Evolutionary conservation across 2,329 filamentous ascomycete genomes (phyloP).

Genomic region (Aspergillus spinulosporus): DNA sequence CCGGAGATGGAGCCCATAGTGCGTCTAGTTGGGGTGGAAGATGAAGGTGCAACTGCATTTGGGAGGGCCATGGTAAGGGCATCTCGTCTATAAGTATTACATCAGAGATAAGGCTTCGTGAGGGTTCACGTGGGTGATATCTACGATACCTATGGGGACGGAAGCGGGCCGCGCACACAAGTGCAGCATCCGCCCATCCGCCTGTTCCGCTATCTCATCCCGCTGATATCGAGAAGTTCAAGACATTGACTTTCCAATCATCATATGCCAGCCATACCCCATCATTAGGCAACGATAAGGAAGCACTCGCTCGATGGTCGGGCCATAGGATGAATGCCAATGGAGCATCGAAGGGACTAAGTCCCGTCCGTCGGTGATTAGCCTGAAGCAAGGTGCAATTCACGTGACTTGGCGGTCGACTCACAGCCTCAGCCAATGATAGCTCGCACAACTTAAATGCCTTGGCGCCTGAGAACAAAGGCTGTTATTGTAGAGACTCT

Average conservation of each 20-base stretch:
- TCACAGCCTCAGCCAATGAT: too few species aligned
- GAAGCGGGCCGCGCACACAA: constrained; percentile 5
- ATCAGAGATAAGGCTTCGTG: background rate
- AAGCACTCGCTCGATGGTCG: too few species aligned
- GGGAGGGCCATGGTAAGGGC: background rate
- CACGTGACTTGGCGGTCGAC: too few species aligned
- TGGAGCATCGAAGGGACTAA: too few species aligned
- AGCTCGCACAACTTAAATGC: too few species aligned
- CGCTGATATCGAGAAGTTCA: background rate
- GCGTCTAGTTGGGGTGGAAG: background rate
- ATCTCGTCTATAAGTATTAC: background rate
- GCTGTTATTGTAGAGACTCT: too few species aligned
- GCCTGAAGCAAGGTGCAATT: too few species aligned
- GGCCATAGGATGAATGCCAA: too few species aligned
- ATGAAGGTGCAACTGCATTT: background rate
- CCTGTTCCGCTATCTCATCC: constrained; percentile 4
- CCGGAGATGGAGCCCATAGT: constrained; percentile 21
- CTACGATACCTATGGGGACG: background rate
- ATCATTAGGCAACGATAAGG: too few species aligned
- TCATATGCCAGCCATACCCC: background rate
- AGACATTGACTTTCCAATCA: background rate
- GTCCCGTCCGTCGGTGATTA: too few species aligned
- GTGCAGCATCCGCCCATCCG: constrained; percentile 4
- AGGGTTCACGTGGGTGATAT: background rate
- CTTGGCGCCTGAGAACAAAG: too few species aligned